These are phyloP conservation scores for Microdochium bolleyi DNA, from an alignment of 2,329 filamentous ascomycete species.

Conservation along the genomic window DNA sequence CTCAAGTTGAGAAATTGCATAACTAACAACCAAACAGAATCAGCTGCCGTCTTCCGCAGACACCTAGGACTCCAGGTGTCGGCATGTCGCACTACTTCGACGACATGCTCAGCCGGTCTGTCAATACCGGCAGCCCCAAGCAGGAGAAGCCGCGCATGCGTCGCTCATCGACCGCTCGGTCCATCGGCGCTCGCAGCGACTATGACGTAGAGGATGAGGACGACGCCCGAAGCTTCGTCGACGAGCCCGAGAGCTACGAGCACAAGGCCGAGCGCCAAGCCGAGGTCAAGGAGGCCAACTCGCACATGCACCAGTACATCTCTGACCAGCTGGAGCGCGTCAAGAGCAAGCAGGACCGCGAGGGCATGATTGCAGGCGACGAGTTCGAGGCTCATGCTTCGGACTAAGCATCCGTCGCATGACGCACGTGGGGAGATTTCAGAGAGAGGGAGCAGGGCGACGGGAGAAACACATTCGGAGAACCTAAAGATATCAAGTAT, in stretches of 20 bases:
- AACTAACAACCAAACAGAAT: slow-evolving; percentile 50
- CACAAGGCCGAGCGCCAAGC: slow-evolving; percentile 34
- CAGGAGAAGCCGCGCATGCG: slow-evolving; percentile 50
- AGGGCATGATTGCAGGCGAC: slow-evolving; percentile 16
- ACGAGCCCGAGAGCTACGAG: slow-evolving; percentile 31
- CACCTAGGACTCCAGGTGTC: slow-evolving; percentile 76
- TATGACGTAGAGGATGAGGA: slow-evolving; percentile 49
- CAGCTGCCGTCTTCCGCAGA: slow-evolving; percentile 86
- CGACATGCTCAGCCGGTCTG: slow-evolving; percentile 64
- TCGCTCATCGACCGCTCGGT: slow-evolving; percentile 73
- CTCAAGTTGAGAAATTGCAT: too few relatives aligned
- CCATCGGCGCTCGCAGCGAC: slow-evolving; percentile 77
- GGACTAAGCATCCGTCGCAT: not conserved
- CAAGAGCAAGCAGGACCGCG: slow-evolving; percentile 40
- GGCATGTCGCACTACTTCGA: slow-evolving; percentile 94
- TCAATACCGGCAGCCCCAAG: slow-evolving; percentile 26
- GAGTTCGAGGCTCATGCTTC: slow-evolving; percentile 22
- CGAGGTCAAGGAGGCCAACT: slow-evolving; percentile 48
- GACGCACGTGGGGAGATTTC: not conserved
- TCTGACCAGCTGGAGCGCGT: slow-evolving; percentile 71
- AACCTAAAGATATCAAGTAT: not conserved
- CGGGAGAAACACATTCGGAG: not conserved
- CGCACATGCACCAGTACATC: slow-evolving; percentile 75
- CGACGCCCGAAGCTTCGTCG: slow-evolving; percentile 35
- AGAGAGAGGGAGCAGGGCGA: slow-evolving; percentile 5